A percentile compares a stretch with the other conserved stretches of the same genome.
Evolutionary conservation across 306 rosid species (phyloP).

Genomic region (Senna siamea): DNA sequence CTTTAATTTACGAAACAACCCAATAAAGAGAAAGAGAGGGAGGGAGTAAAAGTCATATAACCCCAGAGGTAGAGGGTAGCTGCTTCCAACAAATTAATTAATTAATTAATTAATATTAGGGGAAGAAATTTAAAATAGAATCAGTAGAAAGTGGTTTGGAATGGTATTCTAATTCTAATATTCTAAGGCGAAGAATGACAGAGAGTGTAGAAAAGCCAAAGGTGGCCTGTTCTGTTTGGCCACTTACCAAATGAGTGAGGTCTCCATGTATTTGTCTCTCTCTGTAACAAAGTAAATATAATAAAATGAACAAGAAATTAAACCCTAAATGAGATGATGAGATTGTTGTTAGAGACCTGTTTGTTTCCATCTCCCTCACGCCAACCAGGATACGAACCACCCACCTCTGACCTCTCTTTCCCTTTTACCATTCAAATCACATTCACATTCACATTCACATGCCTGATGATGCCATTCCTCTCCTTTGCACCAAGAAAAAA

Average conservation of each 20-base stretch:
- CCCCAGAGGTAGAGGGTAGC: slow-evolving; percentile 36
- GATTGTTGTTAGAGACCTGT: too few species aligned
- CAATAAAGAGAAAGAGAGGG: slow-evolving; percentile 39
- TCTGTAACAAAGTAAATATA: slow-evolving; percentile 2
- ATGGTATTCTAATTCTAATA: background rate
- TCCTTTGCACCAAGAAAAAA: background rate
- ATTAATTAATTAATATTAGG: background rate
- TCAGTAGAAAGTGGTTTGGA: background rate
- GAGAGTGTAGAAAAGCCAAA: background rate
- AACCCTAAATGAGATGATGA: background rate
- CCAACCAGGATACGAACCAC: slow-evolving; percentile 47
- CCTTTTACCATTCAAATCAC: slow-evolving; percentile 29
- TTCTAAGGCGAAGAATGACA: background rate
- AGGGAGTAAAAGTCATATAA: slow-evolving; percentile 55
- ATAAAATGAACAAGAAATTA: background rate
- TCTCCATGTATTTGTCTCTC: slow-evolving; percentile 39
- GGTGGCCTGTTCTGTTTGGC: slow-evolving; percentile 46
- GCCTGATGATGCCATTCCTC: slow-evolving; percentile 1
- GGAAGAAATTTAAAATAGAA: background rate
- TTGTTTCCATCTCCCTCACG: slow-evolving; percentile 45
- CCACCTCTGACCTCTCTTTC: slow-evolving; percentile 34
- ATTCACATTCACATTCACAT: slow-evolving; percentile 39
- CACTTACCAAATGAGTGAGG: slow-evolving; percentile 52
- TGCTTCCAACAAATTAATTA: slow-evolving; percentile 44
- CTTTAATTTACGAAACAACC: slow-evolving; percentile 63